Evolutionary conservation across 371 early-diverging fungal genomes (phyloP), one percentile per base, ranked within the genome.

Genomic region (Catenaria anguillulae): DNA sequence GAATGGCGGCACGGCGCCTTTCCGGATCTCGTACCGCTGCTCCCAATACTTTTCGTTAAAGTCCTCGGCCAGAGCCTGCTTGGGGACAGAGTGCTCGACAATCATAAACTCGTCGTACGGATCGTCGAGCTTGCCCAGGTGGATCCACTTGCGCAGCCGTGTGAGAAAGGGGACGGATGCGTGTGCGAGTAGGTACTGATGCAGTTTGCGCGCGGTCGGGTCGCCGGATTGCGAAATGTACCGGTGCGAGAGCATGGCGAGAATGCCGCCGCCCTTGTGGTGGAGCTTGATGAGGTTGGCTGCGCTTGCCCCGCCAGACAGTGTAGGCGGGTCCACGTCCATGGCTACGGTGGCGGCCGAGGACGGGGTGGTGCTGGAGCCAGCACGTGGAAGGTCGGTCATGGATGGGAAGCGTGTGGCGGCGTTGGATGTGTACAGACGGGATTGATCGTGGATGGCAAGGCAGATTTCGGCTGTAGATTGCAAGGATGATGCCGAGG

Each of bases 61-160:
- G 54, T 89, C 84, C 33, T 80, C 82, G 55, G 76, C 75, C 29
- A 90, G 66, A 10, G n/a, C 21, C 13, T 80, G 76, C 62, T 89
- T 88, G 65, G 84, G 31, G 31, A 58, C 8, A 31, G 31, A 24
- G 40, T 62, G 67, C 55, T 74, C 73, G 37, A 67, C 61, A 37
- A 96, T 78, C 89, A 97, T 90, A 66, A 94, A 97, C 67, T 97
- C 97, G 60, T 85, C 80, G 63, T 82, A 85, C 4, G 84, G 83
- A 67, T 93, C 92, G 10, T 43, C 45, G 46, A 97, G 83, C 65
- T 86, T 85, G 33, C 95, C 96, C 21, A 75, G 78, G 67, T 84
- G 83, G 58, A 95, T 89, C 97, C 97, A 97, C 40, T 77, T 76
- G 56, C 84, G 71, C 35, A 95, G 75, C 67, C 90, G 88, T 10